A percentile compares a stretch with the other conserved stretches of the same genome.
Evolutionary conservation across 139 green algal species (phyloP).

Genomic region (Chara braunii): DNA sequence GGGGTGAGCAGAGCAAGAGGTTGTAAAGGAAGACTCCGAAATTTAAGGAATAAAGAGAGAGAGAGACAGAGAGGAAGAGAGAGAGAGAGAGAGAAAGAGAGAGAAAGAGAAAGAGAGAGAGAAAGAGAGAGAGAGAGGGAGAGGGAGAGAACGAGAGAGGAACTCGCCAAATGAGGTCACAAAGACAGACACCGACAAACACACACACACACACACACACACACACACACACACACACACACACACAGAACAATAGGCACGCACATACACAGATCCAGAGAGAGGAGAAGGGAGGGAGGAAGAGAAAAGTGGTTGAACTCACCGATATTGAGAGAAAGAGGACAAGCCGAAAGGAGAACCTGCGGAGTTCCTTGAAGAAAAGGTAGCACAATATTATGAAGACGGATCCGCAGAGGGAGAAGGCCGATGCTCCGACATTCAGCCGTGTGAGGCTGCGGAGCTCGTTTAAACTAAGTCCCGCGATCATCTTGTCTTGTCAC

Average conservation of each 20-base stretch:
- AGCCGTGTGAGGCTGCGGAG: background rate
- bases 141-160: background rate
- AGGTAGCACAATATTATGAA: constrained; percentile 42
- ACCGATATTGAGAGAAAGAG: constrained; percentile 37
- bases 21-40: no score
- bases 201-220: constrained; percentile 11
- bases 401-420: constrained; percentile 16
- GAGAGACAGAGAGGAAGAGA: background rate
- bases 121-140: constrained; percentile 7
- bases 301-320: background rate
- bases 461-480: background rate
- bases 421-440: constrained; percentile 3
- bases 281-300: background rate
- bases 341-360: constrained; percentile 37
- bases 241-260: constrained; percentile 6
- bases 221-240: constrained; percentile 6
- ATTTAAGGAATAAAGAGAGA: background rate
- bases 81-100: constrained; percentile 4
- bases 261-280: background rate
- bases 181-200: constrained; percentile 13
- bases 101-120: constrained; percentile 22
- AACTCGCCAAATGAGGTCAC: no score
- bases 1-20: constrained; percentile 3
- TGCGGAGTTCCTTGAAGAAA: constrained; percentile 21
- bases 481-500: constrained; percentile 5